These are phyloP conservation scores for Scedosporium boydii DNA, from an alignment of 2,329 filamentous ascomycete genomes.

Conservation along the genomic window DNA sequence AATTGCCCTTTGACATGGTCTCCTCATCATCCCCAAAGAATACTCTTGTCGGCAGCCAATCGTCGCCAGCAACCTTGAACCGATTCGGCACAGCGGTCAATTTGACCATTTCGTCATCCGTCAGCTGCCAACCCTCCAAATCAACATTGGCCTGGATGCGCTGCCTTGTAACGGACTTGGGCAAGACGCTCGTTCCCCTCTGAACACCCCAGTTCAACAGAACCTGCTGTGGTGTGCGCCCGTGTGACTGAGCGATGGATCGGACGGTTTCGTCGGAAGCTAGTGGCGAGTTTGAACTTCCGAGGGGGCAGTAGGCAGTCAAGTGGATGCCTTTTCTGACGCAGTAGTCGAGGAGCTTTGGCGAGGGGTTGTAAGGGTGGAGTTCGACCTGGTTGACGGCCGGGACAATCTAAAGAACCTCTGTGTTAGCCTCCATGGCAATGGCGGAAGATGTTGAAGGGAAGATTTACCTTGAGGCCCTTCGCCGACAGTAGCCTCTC, in stretches of 20 bases:
- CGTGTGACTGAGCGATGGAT: slow-evolving; percentile 54
- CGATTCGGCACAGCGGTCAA: slow-evolving; percentile 60
- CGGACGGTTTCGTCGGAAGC: slow-evolving; percentile 56
- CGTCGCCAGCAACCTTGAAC: slow-evolving; percentile 74
- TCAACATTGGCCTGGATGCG: slow-evolving; percentile 71
- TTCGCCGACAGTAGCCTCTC: slow-evolving; percentile 64
- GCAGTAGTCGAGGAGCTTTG: slow-evolving; percentile 66
- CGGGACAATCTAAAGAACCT: slow-evolving; percentile 34
- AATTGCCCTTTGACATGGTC: background rate
- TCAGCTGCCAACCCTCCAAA: slow-evolving; percentile 64
- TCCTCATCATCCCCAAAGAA: slow-evolving; percentile 74
- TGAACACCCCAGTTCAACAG: slow-evolving; percentile 72
- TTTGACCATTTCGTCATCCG: slow-evolving; percentile 59
- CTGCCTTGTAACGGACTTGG: slow-evolving; percentile 67
- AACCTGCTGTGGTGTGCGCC: slow-evolving; percentile 64
- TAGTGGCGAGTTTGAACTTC: slow-evolving; percentile 59
- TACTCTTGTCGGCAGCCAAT: slow-evolving; percentile 65
- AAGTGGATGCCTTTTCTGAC: slow-evolving; percentile 63
- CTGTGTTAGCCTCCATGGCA: no score
- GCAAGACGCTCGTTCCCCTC: slow-evolving; percentile 74
- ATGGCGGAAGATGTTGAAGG: background rate
- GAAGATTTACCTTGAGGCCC: slow-evolving; percentile 30
- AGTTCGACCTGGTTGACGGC: slow-evolving; percentile 78
- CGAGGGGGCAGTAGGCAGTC: slow-evolving; percentile 67
- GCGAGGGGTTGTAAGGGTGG: slow-evolving; percentile 73